Evolutionary conservation across 2,329 filamentous ascomycete species (phyloP).

Genomic region (Diaporthe ilicicola): DNA sequence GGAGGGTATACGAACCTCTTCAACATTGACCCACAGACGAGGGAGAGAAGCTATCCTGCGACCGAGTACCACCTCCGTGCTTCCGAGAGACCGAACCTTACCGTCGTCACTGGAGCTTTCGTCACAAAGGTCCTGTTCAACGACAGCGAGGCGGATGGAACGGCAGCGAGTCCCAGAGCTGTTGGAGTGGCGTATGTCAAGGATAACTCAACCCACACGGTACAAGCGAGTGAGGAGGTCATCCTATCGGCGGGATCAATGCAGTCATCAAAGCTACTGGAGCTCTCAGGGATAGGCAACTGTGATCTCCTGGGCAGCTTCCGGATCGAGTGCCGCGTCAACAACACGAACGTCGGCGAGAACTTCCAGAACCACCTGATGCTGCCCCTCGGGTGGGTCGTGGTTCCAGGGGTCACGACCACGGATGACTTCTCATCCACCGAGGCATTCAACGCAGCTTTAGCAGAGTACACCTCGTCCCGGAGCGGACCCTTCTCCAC

Average conservation of each 20-base stretch:
- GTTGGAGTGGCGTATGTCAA: neutral
- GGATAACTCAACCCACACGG: neutral
- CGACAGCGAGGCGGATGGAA: neutral
- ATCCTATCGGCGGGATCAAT: conserved; percentile 54
- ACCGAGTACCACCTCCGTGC: neutral
- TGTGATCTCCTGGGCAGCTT: conserved; percentile 50
- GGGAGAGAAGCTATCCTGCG: neutral
- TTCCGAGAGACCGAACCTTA: neutral
- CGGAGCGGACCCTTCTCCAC: neutral
- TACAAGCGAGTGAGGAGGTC: conserved; percentile 44
- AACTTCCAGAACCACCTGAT: conserved; percentile 48
- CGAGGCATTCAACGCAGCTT: neutral
- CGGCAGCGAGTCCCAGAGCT: neutral
- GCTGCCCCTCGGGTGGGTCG: neutral
- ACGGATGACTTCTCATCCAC: neutral
- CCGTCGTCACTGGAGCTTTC: neutral
- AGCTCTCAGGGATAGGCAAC: conserved; percentile 49
- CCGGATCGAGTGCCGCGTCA: conserved; percentile 49
- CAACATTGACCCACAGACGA: neutral
- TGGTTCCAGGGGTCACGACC: neutral
- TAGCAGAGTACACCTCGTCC: neutral
- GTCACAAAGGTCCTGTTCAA: neutral
- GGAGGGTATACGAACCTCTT: neutral
- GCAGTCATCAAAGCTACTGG: conserved; percentile 47
- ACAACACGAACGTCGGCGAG: conserved; percentile 56